A percentile compares a stretch with the other conserved stretches of the same genome.
phyloP scores from a whole-genome alignment of 2,329 filamentous ascomycete genomes.

The Cladosporium sp. region DNA sequence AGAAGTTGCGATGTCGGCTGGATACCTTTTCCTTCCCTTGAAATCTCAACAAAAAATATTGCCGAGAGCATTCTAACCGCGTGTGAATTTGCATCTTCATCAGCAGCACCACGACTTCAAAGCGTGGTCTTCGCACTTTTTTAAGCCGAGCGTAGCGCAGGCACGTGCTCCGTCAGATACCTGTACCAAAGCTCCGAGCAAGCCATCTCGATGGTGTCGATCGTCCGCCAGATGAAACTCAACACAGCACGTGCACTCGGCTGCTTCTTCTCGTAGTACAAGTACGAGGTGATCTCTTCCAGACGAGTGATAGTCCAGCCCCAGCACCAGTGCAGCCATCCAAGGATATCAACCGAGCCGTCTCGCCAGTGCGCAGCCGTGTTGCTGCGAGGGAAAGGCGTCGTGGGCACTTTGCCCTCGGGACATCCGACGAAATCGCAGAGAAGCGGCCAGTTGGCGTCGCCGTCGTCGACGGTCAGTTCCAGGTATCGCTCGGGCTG shows the following conservation, averaged over 20 bases:
- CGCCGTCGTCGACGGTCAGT: slow-evolving; percentile 28
- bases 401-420: slow-evolving; percentile 20
- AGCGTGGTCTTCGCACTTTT: background rate
- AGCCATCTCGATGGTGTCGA: slow-evolving; percentile 30
- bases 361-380: slow-evolving; percentile 31
- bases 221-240: slow-evolving; percentile 26
- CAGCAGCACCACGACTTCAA: background rate
- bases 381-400: slow-evolving; percentile 31
- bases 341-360: slow-evolving; percentile 22
- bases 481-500: slow-evolving; percentile 27
- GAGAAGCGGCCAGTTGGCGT: slow-evolving; percentile 28
- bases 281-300: slow-evolving; percentile 29
- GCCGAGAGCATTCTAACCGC: too few species aligned
- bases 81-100: background rate
- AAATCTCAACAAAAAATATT: background rate
- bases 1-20: background rate
- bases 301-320: slow-evolving; percentile 32
- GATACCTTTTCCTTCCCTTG: background rate
- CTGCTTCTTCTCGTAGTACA: slow-evolving; percentile 27
- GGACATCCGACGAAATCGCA: slow-evolving; percentile 27
- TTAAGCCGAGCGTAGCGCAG: background rate
- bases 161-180: background rate
- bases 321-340: slow-evolving; percentile 29
- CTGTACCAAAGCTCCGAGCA: slow-evolving; percentile 31
- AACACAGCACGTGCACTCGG: slow-evolving; percentile 24